Percentiles rank a stretch among this genome's conserved stretches.
These are phyloP conservation scores for Pseudozyma tsukubaensis DNA, from an alignment of 1,284 basidiomycete genomes.

Conservation along the genomic window DNA sequence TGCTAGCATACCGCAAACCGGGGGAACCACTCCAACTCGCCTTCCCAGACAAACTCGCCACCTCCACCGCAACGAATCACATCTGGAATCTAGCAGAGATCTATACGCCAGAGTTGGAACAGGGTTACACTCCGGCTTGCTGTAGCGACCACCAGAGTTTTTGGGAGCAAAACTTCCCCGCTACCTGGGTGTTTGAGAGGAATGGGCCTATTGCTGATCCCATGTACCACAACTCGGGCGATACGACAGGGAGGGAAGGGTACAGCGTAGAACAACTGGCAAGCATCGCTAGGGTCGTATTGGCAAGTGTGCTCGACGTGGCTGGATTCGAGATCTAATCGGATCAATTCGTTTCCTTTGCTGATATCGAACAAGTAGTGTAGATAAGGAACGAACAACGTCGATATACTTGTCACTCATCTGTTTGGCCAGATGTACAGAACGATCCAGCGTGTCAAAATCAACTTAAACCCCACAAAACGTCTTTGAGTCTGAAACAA, in stretches of 20 bases:
- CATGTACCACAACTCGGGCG: conserved; percentile 67
- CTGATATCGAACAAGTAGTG: too few species aligned
- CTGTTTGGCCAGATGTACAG: too few species aligned
- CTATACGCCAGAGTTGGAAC: conserved; percentile 59
- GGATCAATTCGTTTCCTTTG: too few species aligned
- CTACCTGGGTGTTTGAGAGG: conserved; percentile 67
- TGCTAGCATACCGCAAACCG: conserved; percentile 60
- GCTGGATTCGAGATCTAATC: conserved; percentile 14
- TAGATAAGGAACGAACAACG: too few species aligned
- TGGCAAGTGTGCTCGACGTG: conserved; percentile 49
- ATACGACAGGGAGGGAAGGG: conserved; percentile 54
- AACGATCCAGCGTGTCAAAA: too few species aligned
- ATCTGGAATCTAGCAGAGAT: conserved; percentile 59
- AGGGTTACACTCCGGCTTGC: conserved; percentile 62
- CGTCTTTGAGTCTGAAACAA: too few species aligned
- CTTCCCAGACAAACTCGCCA: conserved; percentile 63
- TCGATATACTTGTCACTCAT: too few species aligned
- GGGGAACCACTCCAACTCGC: conserved; percentile 67
- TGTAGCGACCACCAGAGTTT: conserved; percentile 68
- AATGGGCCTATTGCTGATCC: conserved; percentile 68
- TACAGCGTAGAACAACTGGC: conserved; percentile 67
- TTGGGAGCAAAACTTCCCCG: conserved; percentile 50
- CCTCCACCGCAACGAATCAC: conserved; percentile 48
- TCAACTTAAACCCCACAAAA: too few species aligned
- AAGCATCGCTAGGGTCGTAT: conserved; percentile 59